Evolutionary conservation across 1,139 yeast genomes (phyloP).

Genomic region (Komagataea norvegica): DNA sequence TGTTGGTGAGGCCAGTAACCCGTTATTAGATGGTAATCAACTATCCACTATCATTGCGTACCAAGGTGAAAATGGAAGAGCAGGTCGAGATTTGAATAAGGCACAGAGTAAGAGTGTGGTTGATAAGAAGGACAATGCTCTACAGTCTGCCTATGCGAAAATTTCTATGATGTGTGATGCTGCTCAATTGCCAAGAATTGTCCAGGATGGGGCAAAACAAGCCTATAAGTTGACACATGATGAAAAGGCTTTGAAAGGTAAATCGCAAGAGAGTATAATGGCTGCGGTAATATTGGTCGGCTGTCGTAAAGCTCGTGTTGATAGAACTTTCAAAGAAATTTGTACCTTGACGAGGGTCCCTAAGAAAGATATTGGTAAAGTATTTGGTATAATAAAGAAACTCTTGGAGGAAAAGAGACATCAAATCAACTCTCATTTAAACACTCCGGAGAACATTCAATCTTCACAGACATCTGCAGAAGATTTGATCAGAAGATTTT

Average conservation of each 20-base stretch:
- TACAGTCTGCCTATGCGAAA: conserved; percentile 85
- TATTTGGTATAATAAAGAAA: conserved; percentile 74
- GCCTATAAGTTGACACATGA: conserved; percentile 91
- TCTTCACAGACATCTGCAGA: conserved; percentile 91
- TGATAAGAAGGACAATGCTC: conserved; percentile 81
- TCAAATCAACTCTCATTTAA: conserved; percentile 18
- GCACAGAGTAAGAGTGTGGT: conserved; percentile 84
- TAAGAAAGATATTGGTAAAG: conserved; percentile 87
- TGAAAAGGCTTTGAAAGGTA: conserved; percentile 81
- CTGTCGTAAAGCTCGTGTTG: conserved; percentile 90
- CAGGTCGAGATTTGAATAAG: conserved; percentile 82
- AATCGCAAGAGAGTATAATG: conserved; percentile 90
- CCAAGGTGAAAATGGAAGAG: conserved; percentile 57
- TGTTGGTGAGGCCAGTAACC: conserved; percentile 99
- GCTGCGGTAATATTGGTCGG: conserved; percentile 96
- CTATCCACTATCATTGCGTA: conserved; percentile 89
- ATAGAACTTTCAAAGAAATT: conserved; percentile 92
- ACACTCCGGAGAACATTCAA: conserved; percentile 52
- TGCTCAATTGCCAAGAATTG: conserved; percentile 87
- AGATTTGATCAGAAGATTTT: conserved; percentile 91
- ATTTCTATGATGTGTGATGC: conserved; percentile 97
- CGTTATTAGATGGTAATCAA: conserved; percentile 85
- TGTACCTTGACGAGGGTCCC: conserved; percentile 95
- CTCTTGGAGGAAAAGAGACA: conserved; percentile 61
- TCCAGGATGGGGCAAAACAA: conserved; percentile 96